A percentile compares a stretch with the other conserved stretches of the same genome.
These are phyloP conservation scores for Bipolaris victoriae DNA, from an alignment of 2,329 filamentous ascomycete species.

Conservation along the genomic window DNA sequence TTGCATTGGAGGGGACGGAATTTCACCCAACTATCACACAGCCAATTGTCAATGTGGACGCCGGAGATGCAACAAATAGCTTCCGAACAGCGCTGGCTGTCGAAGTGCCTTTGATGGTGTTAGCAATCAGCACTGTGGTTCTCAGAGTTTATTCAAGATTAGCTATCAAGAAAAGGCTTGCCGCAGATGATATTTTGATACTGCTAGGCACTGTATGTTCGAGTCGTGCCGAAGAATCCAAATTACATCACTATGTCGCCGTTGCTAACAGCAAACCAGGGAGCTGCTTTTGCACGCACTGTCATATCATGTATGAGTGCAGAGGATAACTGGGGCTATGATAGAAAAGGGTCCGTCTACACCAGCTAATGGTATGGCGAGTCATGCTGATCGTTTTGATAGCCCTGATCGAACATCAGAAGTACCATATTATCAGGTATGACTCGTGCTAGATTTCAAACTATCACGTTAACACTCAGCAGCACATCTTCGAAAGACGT, in stretches of 20 bases:
- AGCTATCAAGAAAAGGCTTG: constrained; percentile 32
- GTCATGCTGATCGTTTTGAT: neutral
- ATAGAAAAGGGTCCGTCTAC: constrained; percentile 30
- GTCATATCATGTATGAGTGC: constrained; percentile 38
- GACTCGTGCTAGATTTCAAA: neutral
- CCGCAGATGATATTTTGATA: constrained; percentile 33
- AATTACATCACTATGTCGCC: neutral
- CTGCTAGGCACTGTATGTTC: constrained; percentile 27
- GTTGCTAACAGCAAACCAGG: constrained; percentile 18
- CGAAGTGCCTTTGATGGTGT: constrained; percentile 35
- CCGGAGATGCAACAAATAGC: constrained; percentile 12
- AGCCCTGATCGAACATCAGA: constrained; percentile 28
- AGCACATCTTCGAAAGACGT: constrained; percentile 39
- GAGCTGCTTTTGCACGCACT: constrained; percentile 30
- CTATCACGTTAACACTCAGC: neutral
- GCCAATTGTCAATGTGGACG: constrained; percentile 7
- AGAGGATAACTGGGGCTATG: constrained; percentile 31
- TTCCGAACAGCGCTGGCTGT: constrained; percentile 28
- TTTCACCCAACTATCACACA: constrained; percentile 4
- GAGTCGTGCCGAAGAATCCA: too few relatives aligned
- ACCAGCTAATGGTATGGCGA: neutral
- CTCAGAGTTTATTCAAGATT: constrained; percentile 33
- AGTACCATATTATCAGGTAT: constrained; percentile 32
- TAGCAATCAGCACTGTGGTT: constrained; percentile 31
- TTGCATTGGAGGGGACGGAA: neutral